Evolutionary conservation across 2,329 filamentous ascomycete genomes (phyloP).

Genomic region (Fusarium staphyleae): DNA sequence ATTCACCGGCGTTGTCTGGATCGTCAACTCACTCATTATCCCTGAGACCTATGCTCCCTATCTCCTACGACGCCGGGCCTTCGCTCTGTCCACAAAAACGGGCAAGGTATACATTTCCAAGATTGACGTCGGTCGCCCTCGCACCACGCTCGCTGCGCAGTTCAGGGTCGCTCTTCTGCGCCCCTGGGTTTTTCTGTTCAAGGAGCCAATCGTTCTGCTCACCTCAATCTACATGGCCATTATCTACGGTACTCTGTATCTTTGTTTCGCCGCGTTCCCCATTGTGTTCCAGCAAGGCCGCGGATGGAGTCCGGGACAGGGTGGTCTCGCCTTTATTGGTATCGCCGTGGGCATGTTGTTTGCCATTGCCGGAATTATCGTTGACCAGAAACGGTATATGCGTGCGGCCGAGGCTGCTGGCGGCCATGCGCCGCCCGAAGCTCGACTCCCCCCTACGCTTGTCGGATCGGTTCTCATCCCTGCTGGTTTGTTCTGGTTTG

Average conservation of each 20-base stretch:
- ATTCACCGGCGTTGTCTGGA: constrained; percentile 66
- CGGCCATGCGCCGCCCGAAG: constrained; percentile 68
- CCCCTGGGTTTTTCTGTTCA: constrained; percentile 70
- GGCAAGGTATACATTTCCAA: constrained; percentile 64
- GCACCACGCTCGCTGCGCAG: constrained; percentile 53
- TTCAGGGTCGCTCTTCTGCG: constrained; percentile 65
- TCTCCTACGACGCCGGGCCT: constrained; percentile 61
- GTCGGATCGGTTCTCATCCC: constrained; percentile 66
- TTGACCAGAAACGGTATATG: constrained; percentile 62
- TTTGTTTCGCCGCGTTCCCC: constrained; percentile 62
- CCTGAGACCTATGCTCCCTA: constrained; percentile 68
- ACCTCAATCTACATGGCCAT: constrained; percentile 70
- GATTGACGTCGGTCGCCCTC: constrained; percentile 53
- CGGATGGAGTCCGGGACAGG: constrained; percentile 65
- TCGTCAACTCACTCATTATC: constrained; percentile 57
- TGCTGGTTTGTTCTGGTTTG: constrained; percentile 69
- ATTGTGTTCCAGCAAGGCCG: constrained; percentile 67
- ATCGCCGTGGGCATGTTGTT: constrained; percentile 68
- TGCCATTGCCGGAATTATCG: constrained; percentile 61
- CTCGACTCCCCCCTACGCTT: constrained; percentile 66
- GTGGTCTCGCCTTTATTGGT: constrained; percentile 69
- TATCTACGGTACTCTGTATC: constrained; percentile 62
- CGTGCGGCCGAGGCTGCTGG: constrained; percentile 54
- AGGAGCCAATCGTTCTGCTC: constrained; percentile 71
- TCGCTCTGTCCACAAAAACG: constrained; percentile 57